phyloP scores from a whole-genome alignment of 1,284 basidiomycete species.

The Melanopsichium pennsylvanicum region DNA sequence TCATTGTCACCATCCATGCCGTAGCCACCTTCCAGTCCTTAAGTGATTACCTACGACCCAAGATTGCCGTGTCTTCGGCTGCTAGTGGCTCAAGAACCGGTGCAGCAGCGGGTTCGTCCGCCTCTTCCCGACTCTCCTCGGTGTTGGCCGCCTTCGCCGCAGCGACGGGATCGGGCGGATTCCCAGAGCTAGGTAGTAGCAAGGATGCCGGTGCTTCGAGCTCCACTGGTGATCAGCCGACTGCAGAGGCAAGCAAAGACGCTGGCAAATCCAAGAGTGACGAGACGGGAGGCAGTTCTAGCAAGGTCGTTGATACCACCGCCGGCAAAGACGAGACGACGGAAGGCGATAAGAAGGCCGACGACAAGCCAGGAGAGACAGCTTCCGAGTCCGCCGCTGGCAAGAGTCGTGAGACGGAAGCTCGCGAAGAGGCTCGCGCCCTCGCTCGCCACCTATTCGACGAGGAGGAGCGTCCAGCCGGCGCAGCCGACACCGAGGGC shows the following conservation, averaged over 20 bases:
- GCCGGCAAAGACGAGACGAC: not conserved
- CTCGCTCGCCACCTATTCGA: slow-evolving; percentile 33
- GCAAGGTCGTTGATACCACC: not conserved
- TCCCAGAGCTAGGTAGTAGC: slow-evolving; percentile 66
- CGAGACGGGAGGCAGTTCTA: slow-evolving; percentile 24
- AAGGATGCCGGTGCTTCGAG: slow-evolving; percentile 68
- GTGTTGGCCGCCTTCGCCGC: slow-evolving; percentile 87
- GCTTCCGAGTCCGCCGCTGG: not conserved
- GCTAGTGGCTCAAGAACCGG: slow-evolving; percentile 73
- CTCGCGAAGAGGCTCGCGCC: slow-evolving; percentile 35
- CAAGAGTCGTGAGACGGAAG: slow-evolving; percentile 10
- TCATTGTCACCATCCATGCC: slow-evolving; percentile 62
- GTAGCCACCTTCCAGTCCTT: slow-evolving; percentile 61
- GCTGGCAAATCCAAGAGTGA: slow-evolving; percentile 42
- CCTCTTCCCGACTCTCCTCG: slow-evolving; percentile 75
- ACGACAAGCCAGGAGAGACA: slow-evolving; percentile 8
- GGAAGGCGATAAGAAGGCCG: slow-evolving; percentile 1
- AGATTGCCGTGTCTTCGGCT: slow-evolving; percentile 40
- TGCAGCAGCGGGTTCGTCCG: slow-evolving; percentile 15
- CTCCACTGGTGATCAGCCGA: slow-evolving; percentile 57
- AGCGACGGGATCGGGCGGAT: slow-evolving; percentile 68
- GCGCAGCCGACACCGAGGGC: slow-evolving; percentile 19
- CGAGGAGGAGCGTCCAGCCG: slow-evolving; percentile 6
- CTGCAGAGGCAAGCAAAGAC: too few relatives aligned
- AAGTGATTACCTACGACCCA: slow-evolving; percentile 62